A percentile compares a stretch with the other conserved stretches of the same genome.
phyloP scores from a whole-genome alignment of 345 rosid genomes.

The Lepidium didymum region DNA sequence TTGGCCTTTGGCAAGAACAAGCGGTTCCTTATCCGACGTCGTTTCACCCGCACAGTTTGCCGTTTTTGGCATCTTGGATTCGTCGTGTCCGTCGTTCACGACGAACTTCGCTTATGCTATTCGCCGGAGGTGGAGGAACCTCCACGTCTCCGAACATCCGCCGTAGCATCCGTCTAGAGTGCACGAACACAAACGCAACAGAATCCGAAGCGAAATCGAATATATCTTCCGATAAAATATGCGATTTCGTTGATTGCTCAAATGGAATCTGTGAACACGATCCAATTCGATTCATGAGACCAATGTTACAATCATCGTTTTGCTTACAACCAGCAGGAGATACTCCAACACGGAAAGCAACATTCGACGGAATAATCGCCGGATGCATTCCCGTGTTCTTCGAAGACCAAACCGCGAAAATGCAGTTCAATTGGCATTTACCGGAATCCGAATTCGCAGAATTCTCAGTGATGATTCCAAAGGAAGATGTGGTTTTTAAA shows the following conservation, averaged over 20 bases:
- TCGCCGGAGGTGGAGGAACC: conserved; percentile 87
- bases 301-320: conserved; percentile 64
- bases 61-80: conserved; percentile 61
- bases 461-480: conserved; percentile 61
- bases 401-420: conserved; percentile 66
- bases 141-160: conserved; percentile 55
- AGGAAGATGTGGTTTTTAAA: conserved; percentile 76
- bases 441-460: conserved; percentile 44
- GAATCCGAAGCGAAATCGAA: background rate
- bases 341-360: conserved; percentile 75
- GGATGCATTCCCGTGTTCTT: conserved; percentile 95
- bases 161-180: conserved; percentile 75
- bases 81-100: conserved; percentile 48
- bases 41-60: conserved; percentile 69
- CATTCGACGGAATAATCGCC: conserved; percentile 74
- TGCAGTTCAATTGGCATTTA: conserved; percentile 75
- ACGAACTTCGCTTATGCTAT: conserved; percentile 55
- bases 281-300: conserved; percentile 73
- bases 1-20: conserved; percentile 92
- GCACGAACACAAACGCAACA: conserved; percentile 31
- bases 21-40: conserved; percentile 89
- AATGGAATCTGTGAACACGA: conserved; percentile 88
- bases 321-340: conserved; percentile 94
- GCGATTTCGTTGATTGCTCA: conserved; percentile 82
- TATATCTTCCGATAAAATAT: conserved; percentile 21